Conservation (phyloP, 1,284 basidiomycete genomes). For the Trichosporon inkin region DNA sequence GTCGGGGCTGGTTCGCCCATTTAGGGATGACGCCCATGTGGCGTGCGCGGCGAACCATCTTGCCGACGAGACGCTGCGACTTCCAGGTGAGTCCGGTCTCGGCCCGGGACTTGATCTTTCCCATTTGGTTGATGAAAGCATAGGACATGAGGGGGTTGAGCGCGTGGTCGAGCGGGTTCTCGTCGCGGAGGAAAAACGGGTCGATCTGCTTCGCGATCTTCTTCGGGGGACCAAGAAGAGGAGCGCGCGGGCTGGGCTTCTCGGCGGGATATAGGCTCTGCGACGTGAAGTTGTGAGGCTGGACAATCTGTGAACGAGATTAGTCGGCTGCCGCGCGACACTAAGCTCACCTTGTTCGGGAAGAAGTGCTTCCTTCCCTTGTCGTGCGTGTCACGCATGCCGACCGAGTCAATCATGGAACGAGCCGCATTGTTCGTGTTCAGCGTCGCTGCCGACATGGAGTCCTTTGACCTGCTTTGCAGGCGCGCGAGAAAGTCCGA, state of each 20-base stretch:
- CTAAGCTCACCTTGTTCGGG: constrained; percentile 13
- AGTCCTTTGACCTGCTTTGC: background rate
- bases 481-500: constrained; percentile 25
- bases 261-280: constrained; percentile 22
- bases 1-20: constrained; percentile 32
- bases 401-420: constrained; percentile 20
- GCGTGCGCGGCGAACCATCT: constrained; percentile 84
- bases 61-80: constrained; percentile 74
- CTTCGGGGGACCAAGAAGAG: constrained; percentile 41
- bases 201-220: constrained; percentile 38
- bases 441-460: background rate
- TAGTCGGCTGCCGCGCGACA: background rate
- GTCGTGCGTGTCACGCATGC: constrained; percentile 11
- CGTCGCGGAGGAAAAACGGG: constrained; percentile 41
- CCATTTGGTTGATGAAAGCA: constrained; percentile 74
- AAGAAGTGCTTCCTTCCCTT: constrained; percentile 11
- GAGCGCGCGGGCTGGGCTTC: constrained; percentile 17
- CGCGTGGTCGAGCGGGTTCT: constrained; percentile 38
- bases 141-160: constrained; percentile 65
- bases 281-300: constrained; percentile 18
- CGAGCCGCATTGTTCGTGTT: constrained; percentile 15
- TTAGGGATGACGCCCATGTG: constrained; percentile 83
- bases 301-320: constrained; percentile 15
- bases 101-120: constrained; percentile 70
- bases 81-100: constrained; percentile 73